phyloP scores from a whole-genome alignment of 2,329 filamentous ascomycete species.

The Cytospora chrysosperma region DNA sequence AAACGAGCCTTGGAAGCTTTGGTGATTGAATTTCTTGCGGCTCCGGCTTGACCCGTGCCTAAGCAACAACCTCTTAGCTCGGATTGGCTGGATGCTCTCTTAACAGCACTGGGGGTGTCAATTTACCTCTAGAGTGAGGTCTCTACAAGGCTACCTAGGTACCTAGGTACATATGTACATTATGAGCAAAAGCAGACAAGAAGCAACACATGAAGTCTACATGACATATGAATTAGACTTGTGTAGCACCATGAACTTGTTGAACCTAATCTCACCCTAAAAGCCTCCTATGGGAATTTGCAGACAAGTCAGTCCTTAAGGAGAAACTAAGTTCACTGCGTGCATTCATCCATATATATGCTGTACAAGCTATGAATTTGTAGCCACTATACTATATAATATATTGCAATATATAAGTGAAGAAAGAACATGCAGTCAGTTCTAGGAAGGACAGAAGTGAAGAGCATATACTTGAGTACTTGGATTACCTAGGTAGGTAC shows the following conservation, averaged over 20 bases:
- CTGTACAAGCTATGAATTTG: background rate
- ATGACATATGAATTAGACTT: background rate
- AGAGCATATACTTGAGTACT: background rate
- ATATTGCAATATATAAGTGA: too few relatives aligned
- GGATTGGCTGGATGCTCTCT: conserved; percentile 19
- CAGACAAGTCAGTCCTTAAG: background rate
- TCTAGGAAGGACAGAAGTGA: background rate
- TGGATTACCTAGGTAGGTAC: too few relatives aligned
- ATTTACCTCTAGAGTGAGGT: background rate
- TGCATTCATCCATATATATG: background rate
- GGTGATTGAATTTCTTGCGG: conserved; percentile 31
- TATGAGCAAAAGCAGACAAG: background rate
- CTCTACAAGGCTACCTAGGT: background rate
- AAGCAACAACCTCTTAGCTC: conserved; percentile 19
- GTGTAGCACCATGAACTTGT: background rate
- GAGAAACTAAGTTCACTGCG: background rate
- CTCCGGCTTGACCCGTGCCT: conserved; percentile 21
- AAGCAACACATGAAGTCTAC: background rate
- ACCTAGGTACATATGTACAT: too few relatives aligned
- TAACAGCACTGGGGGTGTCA: conserved; percentile 7
- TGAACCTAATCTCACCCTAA: background rate
- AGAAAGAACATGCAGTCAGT: background rate
- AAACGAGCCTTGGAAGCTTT: conserved; percentile 33
- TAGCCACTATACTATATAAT: background rate
- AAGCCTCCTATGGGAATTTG: background rate